Base-by-base conservation (phyloP, 345 rosid genomes). In the Arabis hirsuta region DNA sequence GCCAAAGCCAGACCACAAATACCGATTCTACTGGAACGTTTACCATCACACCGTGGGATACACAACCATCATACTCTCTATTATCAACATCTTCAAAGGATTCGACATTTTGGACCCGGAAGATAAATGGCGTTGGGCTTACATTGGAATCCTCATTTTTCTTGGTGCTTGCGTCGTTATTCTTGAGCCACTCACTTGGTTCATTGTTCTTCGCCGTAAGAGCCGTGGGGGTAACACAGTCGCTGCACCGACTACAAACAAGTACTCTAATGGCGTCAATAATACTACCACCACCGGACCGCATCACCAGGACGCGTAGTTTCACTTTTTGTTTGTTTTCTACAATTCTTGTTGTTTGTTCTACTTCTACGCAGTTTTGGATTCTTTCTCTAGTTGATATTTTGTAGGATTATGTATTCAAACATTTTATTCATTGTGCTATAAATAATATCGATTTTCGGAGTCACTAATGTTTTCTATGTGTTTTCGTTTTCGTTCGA, bases 1-100 rank as follows among this genome's bases (percentile, higher is more conserved):
- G 83, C 98, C 97, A 12, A 94, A 89, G 81, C 86, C 84, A 43
- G 92, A 94, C 42, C 87, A 94, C 88, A 94, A 91, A 43, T 89
- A 81, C 75, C 84, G 98, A 62, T 1, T 79, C 9, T 91, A 85
- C 65, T 94, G 98, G 98, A 94, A 91, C 79, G 73, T 90, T 32
- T 94, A 94, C 83, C 98, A 94, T 77, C 92, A 88, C 66, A 20
- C 80, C 2, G 74, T 88, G 0, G 98, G 98, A 4, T 91, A 94
- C 73, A 45, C 91, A 0, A 81, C 82, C 43, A 84, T 94, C n/a
- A 12, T 53, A 43, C 65, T 91, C 50, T 79, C 90, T 81, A 86
- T 94, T 58, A 7, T 71, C 53, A 91, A 94, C 55, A 78, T 94
- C 67, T 88, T 82, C 51, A 69, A 91, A 36, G 98, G 98, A 4